Conservation (phyloP, 2,329 filamentous ascomycete genomes). For the Seiridium cupressi region DNA sequence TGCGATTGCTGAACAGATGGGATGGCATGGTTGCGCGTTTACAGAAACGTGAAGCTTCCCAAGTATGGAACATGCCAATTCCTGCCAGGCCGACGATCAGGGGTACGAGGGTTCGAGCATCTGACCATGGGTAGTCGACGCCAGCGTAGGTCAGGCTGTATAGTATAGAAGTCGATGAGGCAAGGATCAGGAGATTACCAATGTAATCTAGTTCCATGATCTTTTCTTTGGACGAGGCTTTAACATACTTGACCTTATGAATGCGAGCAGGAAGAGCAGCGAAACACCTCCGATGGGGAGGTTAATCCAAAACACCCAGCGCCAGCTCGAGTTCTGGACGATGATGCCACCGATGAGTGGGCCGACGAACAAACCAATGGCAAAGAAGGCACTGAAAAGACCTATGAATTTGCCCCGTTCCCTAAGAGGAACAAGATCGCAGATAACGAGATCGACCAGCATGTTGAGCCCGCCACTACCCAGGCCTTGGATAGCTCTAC, state of each 20-base stretch:
- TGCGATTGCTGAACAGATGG: conserved; percentile 40
- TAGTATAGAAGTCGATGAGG: conserved; percentile 29
- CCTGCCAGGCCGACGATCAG: conserved; percentile 11
- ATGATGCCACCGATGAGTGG: conserved; percentile 22
- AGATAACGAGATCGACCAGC: conserved; percentile 46
- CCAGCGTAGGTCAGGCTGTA: conserved; percentile 29
- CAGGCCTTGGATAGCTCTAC: conserved; percentile 39
- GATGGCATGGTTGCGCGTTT: conserved; percentile 34
- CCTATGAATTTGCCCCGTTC: conserved; percentile 38
- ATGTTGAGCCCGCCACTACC: conserved; percentile 22
- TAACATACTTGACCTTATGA: not conserved
- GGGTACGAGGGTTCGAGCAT: conserved; percentile 11
- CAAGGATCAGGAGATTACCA: conserved; percentile 33
- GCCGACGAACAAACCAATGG: conserved; percentile 27
- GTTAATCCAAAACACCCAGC: conserved; percentile 38
- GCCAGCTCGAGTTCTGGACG: conserved; percentile 26
- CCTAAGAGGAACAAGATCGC: conserved; percentile 44
- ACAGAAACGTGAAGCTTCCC: not conserved
- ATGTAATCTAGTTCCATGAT: conserved; percentile 29
- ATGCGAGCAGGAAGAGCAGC: conserved; percentile 28
- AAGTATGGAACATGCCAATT: not conserved
- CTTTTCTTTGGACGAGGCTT: not conserved
- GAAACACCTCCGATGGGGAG: conserved; percentile 26
- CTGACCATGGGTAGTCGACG: conserved; percentile 13
- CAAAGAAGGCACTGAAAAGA: conserved; percentile 23